These are phyloP conservation scores for Solanum verrucosum DNA, from an alignment of 257 asterid genomes.

Conservation along the genomic window DNA sequence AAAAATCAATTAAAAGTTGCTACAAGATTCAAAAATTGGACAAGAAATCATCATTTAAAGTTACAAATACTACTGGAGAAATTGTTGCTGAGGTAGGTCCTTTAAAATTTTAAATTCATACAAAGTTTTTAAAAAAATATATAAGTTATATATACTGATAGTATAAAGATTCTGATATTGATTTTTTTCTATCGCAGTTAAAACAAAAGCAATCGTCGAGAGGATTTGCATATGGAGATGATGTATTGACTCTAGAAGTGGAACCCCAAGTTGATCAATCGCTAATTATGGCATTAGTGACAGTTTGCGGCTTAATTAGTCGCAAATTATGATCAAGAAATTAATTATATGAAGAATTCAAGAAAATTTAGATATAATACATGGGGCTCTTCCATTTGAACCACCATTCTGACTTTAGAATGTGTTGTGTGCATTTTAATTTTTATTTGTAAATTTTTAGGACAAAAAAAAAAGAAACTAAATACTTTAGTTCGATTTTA, in stretches of 20 bases:
- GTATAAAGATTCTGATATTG: neutral
- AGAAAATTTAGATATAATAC: neutral
- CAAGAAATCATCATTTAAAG: slow-evolving; percentile 41
- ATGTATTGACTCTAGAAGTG: slow-evolving; percentile 53
- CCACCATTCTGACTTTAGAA: neutral
- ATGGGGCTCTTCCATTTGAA: neutral
- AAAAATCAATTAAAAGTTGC: slow-evolving; percentile 12
- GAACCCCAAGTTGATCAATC: slow-evolving; percentile 56
- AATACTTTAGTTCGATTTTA: neutral
- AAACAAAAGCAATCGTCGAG: slow-evolving; percentile 35
- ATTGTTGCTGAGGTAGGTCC: slow-evolving; percentile 52
- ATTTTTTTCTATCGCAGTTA: slow-evolving; percentile 28
- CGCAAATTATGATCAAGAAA: slow-evolving; percentile 22
- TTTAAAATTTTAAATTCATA: neutral
- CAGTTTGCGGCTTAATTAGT: slow-evolving; percentile 54
- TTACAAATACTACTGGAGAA: slow-evolving; percentile 33
- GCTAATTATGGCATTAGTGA: slow-evolving; percentile 61
- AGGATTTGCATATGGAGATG: slow-evolving; percentile 64
- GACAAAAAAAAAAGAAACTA: neutral
- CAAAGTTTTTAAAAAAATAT: no score
- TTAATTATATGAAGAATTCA: neutral
- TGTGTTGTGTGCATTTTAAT: neutral
- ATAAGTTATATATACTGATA: neutral
- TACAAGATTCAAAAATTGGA: slow-evolving; percentile 30
- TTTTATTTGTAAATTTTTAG: neutral